Conservation (phyloP, 2,329 filamentous ascomycete genomes). For the Colletotrichum truncatum region DNA sequence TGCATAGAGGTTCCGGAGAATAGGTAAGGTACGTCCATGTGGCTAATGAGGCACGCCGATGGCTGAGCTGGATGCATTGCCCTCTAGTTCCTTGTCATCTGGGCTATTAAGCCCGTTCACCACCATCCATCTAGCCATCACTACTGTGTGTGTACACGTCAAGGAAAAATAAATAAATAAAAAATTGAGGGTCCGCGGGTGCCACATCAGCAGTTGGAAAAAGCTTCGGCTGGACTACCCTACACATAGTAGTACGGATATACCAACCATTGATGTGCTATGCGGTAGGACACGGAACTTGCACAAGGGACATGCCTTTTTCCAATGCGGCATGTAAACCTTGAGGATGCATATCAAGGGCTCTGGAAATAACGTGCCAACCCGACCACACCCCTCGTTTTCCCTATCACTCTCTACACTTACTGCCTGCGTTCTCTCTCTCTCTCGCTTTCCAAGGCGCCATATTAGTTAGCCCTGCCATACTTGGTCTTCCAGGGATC, state of each 20-base stretch:
- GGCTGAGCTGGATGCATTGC: not conserved
- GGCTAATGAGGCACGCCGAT: no score
- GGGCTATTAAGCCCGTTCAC: no score
- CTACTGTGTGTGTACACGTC: not conserved
- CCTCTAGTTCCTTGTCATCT: no score
- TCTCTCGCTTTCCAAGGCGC: no score
- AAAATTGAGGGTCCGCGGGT: not conserved
- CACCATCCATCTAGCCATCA: not conserved
- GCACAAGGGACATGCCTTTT: not conserved
- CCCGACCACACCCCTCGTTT: no score
- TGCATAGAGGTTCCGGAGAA: no score
- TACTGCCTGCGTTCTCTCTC: not conserved
- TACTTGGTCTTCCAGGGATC: not conserved
- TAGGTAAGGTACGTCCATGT: not conserved
- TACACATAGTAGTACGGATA: no score
- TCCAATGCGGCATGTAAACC: not conserved
- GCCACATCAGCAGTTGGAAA: not conserved
- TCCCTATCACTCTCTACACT: no score
- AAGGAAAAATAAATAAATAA: not conserved
- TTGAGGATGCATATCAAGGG: not conserved
- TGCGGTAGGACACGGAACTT: no score
- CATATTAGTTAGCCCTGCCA: slow-evolving; percentile 3
- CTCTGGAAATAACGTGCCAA: not conserved
- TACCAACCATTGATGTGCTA: no score
- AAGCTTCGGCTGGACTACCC: not conserved